A percentile compares a stretch with the other conserved stretches of the same genome.
Conservation (phyloP, 108 stramenopile genomes). For the Skeletonema grethae region DNA sequence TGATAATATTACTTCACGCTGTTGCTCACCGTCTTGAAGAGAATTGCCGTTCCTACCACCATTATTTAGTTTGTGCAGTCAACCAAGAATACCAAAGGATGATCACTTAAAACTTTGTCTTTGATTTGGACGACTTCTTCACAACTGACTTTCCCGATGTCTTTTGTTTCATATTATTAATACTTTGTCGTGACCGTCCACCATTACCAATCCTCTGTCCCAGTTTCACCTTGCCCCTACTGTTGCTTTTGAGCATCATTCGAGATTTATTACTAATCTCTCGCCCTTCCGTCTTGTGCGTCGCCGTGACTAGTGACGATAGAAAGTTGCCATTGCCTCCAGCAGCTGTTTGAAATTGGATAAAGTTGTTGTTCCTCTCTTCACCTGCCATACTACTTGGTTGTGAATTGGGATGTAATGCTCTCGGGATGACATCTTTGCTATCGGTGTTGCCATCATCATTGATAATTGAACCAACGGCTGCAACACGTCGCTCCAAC, state of each 20-base stretch:
- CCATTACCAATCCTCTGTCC: background rate
- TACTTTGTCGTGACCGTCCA: background rate
- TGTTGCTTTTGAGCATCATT: background rate
- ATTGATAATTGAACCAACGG: background rate
- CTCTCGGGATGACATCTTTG: background rate
- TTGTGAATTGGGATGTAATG: constrained; percentile 6
- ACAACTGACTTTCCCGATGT: background rate
- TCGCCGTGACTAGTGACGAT: background rate
- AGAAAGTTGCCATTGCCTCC: background rate
- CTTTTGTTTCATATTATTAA: background rate
- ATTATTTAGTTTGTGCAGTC: too few relatives aligned
- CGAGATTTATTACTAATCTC: background rate
- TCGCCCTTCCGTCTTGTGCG: background rate
- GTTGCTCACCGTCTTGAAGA: too few relatives aligned
- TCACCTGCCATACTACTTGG: background rate
- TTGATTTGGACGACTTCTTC: constrained; percentile 2
- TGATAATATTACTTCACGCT: too few relatives aligned
- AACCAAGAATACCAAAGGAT: too few relatives aligned
- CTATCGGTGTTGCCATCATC: background rate
- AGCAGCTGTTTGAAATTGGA: constrained; percentile 1
- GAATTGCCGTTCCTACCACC: too few relatives aligned
- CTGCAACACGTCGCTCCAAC: constrained; percentile 1
- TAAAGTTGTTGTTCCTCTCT: background rate
- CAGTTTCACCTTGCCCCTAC: background rate
- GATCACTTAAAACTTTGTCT: background rate